A percentile compares a stretch with the other conserved stretches of the same genome.
These are phyloP conservation scores for Cercis canadensis DNA, from an alignment of 306 rosid genomes.

Conservation along the genomic window DNA sequence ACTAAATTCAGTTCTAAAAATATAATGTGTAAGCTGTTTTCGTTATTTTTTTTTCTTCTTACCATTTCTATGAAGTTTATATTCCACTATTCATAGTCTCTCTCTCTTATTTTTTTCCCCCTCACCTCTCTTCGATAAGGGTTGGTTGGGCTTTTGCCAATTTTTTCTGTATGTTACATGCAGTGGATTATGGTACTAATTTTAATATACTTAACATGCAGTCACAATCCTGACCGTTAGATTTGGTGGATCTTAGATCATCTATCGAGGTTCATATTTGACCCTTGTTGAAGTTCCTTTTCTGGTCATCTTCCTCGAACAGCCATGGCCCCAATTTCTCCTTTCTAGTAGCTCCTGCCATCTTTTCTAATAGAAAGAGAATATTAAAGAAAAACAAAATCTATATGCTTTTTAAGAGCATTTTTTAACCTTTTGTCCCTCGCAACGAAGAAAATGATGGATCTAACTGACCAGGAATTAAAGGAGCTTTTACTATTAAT, in stretches of 20 bases:
- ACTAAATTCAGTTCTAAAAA: no score
- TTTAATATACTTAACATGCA: slow-evolving; percentile 10
- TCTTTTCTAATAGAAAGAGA: slow-evolving; percentile 45
- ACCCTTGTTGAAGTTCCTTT: slow-evolving; percentile 30
- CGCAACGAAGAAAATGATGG: slow-evolving; percentile 31
- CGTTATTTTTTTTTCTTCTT: no score
- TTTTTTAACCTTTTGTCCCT: slow-evolving; percentile 40
- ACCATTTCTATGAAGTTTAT: no score
- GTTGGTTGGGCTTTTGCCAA: slow-evolving; percentile 9
- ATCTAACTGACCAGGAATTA: slow-evolving; percentile 36
- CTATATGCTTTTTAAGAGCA: slow-evolving; percentile 44
- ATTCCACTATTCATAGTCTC: no score
- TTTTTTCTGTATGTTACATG: neutral
- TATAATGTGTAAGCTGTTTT: no score
- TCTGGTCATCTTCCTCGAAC: slow-evolving; percentile 59
- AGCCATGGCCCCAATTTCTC: slow-evolving; percentile 52
- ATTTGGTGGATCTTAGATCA: slow-evolving; percentile 48
- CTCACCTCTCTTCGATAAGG: neutral
- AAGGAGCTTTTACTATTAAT: slow-evolving; percentile 44
- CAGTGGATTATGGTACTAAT: slow-evolving; percentile 20
- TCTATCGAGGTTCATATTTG: slow-evolving; percentile 32
- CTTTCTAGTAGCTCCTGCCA: slow-evolving; percentile 35
- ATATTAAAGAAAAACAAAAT: slow-evolving; percentile 39
- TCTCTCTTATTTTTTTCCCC: no score
- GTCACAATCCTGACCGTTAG: slow-evolving; percentile 36